Conservation (phyloP, 768 basidiomycete species). For the Lactifluus piperatus region DNA sequence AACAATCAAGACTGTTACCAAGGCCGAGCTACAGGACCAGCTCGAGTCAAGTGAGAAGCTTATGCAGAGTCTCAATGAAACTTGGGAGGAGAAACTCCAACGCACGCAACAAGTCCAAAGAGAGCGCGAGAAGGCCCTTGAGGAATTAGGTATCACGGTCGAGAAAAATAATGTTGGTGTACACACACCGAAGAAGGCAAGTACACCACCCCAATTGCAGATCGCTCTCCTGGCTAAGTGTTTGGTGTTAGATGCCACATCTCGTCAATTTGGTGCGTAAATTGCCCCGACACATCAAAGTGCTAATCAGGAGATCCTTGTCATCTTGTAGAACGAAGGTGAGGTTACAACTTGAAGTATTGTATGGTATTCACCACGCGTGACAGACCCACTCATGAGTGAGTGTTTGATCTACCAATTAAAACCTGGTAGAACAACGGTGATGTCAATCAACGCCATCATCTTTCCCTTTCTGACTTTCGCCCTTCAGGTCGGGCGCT, state of each 20-base stretch:
- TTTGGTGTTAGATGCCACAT: constrained; percentile 67
- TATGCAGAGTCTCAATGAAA: constrained; percentile 89
- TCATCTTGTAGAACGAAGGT: constrained; percentile 18
- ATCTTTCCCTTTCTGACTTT: constrained; percentile 8
- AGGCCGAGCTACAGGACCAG: constrained; percentile 96
- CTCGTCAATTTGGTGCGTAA: constrained; percentile 80
- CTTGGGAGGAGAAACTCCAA: constrained; percentile 91
- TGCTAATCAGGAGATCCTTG: neutral
- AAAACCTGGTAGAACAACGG: constrained; percentile 75
- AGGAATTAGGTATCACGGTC: constrained; percentile 95
- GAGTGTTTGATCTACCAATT: constrained; percentile 92
- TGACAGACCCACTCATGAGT: constrained; percentile 86
- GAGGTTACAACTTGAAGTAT: neutral
- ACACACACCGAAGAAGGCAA: constrained; percentile 89
- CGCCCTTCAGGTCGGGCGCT: constrained; percentile 61
- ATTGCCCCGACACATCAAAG: neutral
- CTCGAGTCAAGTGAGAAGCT: constrained; percentile 92
- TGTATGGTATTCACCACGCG: neutral
- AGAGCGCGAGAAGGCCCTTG: constrained; percentile 94
- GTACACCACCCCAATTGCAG: neutral
- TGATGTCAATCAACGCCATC: constrained; percentile 27
- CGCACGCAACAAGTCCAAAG: constrained; percentile 93
- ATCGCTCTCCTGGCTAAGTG: neutral
- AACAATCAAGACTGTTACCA: constrained; percentile 89
- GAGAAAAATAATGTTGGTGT: constrained; percentile 96